Percentiles rank a stretch among this genome's conserved stretches.
Evolutionary conservation across 1,284 basidiomycete genomes (phyloP).

Genomic region (Malassezia nana): DNA sequence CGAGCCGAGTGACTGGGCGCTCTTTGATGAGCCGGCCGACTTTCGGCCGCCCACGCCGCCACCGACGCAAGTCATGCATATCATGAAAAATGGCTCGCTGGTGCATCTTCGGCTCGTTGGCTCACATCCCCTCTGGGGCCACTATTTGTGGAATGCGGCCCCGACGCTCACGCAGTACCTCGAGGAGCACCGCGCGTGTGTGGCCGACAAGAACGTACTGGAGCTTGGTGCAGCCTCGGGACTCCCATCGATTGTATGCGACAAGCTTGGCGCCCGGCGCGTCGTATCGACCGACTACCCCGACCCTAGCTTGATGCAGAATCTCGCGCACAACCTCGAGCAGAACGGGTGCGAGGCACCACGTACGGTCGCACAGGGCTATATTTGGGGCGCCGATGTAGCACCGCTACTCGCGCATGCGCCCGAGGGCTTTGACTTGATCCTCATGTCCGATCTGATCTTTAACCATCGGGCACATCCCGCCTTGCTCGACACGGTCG

Average conservation of each 20-base stretch:
- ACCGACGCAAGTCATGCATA: slow-evolving; percentile 27
- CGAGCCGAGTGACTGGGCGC: slow-evolving; percentile 18
- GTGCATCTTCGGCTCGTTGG: slow-evolving; percentile 64
- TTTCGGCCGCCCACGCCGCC: slow-evolving; percentile 44
- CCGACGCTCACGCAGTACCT: slow-evolving; percentile 48
- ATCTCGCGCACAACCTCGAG: slow-evolving; percentile 63
- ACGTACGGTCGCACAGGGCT: slow-evolving; percentile 54
- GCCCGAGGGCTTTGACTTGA: slow-evolving; percentile 58
- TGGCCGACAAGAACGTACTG: slow-evolving; percentile 55
- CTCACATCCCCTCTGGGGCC: slow-evolving; percentile 79
- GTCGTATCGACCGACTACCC: slow-evolving; percentile 87
- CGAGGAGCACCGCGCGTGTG: slow-evolving; percentile 50
- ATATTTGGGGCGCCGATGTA: slow-evolving; percentile 74
- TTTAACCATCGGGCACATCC: slow-evolving; percentile 69
- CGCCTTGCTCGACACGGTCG: slow-evolving; percentile 69
- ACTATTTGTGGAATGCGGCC: slow-evolving; percentile 63
- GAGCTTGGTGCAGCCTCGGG: slow-evolving; percentile 90
- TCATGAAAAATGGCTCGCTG: slow-evolving; percentile 20
- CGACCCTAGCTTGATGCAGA: slow-evolving; percentile 66
- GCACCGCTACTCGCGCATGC: slow-evolving; percentile 54
- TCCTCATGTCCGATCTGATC: slow-evolving; percentile 82
- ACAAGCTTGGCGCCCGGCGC: slow-evolving; percentile 49
- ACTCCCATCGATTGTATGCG: slow-evolving; percentile 56
- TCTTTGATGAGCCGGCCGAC: slow-evolving; percentile 42
- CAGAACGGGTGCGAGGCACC: slow-evolving; percentile 55